Conservation (phyloP, 2,329 filamentous ascomycete genomes). For the Chaetomium sp. region DNA sequence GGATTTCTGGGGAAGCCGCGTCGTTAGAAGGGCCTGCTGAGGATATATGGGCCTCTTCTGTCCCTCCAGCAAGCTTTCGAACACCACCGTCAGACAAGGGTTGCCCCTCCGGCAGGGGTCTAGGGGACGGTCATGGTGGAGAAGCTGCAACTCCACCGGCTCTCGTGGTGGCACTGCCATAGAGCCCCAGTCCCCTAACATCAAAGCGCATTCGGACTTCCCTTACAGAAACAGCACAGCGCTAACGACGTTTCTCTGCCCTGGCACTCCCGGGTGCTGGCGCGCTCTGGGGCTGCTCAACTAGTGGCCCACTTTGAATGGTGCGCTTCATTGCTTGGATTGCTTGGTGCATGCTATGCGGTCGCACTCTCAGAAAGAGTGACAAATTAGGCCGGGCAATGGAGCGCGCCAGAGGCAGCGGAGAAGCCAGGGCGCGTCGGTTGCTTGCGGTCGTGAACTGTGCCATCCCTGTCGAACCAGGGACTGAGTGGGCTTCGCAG, state of each 20-base stretch:
- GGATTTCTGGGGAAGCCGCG: conserved; percentile 33
- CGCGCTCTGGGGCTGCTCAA: not conserved
- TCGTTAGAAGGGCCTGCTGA: conserved; percentile 32
- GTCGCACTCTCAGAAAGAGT: conserved; percentile 2
- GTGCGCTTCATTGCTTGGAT: conserved; percentile 11
- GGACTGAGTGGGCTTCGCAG: conserved; percentile 18
- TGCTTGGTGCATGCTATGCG: not conserved
- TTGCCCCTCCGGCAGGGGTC: conserved; percentile 33
- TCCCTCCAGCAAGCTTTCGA: conserved; percentile 27
- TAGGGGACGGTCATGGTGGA: conserved; percentile 33
- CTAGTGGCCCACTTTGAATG: conserved; percentile 12
- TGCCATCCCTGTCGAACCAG: conserved; percentile 35
- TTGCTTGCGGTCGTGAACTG: conserved; percentile 29
- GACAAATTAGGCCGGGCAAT: conserved; percentile 24
- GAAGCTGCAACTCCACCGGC: conserved; percentile 27
- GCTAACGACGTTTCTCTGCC: conserved; percentile 3
- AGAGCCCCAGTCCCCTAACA: conserved; percentile 11
- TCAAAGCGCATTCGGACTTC: conserved; percentile 20
- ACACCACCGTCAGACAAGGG: conserved; percentile 28
- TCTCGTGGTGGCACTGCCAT: conserved; percentile 25
- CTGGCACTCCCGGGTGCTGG: conserved; percentile 6
- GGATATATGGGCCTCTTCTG: conserved; percentile 36
- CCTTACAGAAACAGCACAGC: conserved; percentile 16
- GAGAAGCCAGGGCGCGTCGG: conserved; percentile 19
- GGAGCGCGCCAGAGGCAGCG: conserved; percentile 27